phyloP scores from a whole-genome alignment of 495 filamentous ascomycete genomes.

The Neurospora pannonica region DNA sequence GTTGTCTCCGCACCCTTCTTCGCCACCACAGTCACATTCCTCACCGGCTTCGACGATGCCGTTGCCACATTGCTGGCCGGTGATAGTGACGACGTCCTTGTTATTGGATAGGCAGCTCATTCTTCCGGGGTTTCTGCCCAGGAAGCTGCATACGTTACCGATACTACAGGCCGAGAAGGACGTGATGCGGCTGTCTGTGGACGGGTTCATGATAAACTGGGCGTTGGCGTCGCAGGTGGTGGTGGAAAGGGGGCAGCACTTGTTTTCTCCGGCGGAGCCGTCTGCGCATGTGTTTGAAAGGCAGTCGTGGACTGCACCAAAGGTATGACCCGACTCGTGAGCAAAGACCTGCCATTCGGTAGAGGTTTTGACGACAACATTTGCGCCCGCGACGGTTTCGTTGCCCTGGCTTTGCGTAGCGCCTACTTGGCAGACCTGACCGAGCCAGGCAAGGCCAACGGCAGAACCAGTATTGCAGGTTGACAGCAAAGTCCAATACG shows the following conservation, averaged over 20 bases:
- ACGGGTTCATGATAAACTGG: slow-evolving; percentile 92
- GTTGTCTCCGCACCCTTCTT: slow-evolving; percentile 59
- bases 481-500: slow-evolving; percentile 89
- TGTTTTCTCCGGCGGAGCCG: slow-evolving; percentile 50
- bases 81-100: slow-evolving; percentile 74
- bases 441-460: slow-evolving; percentile 89
- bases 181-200: slow-evolving; percentile 58
- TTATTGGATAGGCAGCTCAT: slow-evolving; percentile 72
- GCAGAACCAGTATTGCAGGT: slow-evolving; percentile 77
- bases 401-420: slow-evolving; percentile 32
- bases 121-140: slow-evolving; percentile 70
- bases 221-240: slow-evolving; percentile 64
- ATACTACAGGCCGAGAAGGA: slow-evolving; percentile 80
- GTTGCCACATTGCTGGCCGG: slow-evolving; percentile 82
- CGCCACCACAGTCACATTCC: slow-evolving; percentile 91
- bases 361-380: slow-evolving; percentile 77
- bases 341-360: slow-evolving; percentile 96
- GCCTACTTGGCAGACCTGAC: slow-evolving; percentile 67
- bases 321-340: slow-evolving; percentile 91
- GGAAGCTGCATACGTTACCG: slow-evolving; percentile 91
- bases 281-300: slow-evolving; percentile 53
- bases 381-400: slow-evolving; percentile 71
- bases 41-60: slow-evolving; percentile 93
- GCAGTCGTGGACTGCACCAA: slow-evolving; percentile 95
- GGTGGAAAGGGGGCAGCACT: slow-evolving; percentile 78